phyloP scores from a whole-genome alignment of 1,284 basidiomycete genomes.

The Sphagnurus paluster region DNA sequence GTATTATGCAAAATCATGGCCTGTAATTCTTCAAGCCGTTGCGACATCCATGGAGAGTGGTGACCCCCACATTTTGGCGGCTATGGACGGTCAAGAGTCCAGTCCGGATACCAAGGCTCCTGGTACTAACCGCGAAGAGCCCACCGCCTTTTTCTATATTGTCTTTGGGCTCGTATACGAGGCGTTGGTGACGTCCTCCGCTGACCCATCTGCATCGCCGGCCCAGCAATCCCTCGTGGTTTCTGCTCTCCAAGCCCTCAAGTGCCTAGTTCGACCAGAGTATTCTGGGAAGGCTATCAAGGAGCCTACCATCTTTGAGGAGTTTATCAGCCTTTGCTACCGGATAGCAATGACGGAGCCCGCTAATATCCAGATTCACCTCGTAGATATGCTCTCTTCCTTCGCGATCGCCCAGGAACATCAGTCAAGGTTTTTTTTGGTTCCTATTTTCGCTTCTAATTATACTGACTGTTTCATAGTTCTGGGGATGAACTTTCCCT shows the following conservation, averaged over 20 bases:
- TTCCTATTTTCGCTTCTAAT: neutral
- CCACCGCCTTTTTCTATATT: constrained; percentile 83
- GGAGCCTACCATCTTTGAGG: constrained; percentile 84
- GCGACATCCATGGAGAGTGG: constrained; percentile 76
- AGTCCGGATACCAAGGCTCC: constrained; percentile 21
- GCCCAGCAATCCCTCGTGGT: constrained; percentile 50
- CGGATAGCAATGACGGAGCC: constrained; percentile 89
- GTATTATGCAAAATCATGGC: constrained; percentile 89
- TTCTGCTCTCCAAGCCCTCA: constrained; percentile 81
- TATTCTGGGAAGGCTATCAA: constrained; percentile 82
- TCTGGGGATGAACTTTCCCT: constrained; percentile 42
- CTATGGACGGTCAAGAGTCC: constrained; percentile 77
- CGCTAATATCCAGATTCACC: constrained; percentile 69
- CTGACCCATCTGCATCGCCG: constrained; percentile 46
- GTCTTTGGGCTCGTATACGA: constrained; percentile 95
- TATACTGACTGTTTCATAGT: constrained; percentile 17
- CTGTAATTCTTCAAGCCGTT: constrained; percentile 85
- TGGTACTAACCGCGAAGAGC: constrained; percentile 55
- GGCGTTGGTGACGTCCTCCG: constrained; percentile 71
- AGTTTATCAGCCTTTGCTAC: constrained; percentile 87
- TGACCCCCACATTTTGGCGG: constrained; percentile 71
- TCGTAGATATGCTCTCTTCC: constrained; percentile 72
- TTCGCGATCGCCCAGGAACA: constrained; percentile 59
- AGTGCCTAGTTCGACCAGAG: constrained; percentile 74
- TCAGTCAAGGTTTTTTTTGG: constrained; percentile 17